Evolutionary conservation across 1,139 yeast genomes (phyloP), one percentile per base, ranked within the genome.

Genomic region (Pneumocystis jirovecii): DNA sequence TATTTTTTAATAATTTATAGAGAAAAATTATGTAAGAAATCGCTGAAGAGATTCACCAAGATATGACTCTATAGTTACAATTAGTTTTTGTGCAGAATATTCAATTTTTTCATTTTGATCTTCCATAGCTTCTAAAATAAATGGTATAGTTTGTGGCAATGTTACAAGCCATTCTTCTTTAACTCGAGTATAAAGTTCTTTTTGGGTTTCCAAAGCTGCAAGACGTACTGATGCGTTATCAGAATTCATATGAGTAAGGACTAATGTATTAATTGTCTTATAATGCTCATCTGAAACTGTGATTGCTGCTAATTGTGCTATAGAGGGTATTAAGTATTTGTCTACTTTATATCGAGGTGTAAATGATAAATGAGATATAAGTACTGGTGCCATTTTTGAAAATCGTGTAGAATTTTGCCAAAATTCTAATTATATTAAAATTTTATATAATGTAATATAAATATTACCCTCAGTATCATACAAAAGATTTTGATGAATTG

Each of bases 41-140:
- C 95, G 83, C 73, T 91, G 97, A 69, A 93, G 81, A 62, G 96
- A 95, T 75, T 93, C 99, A 63, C 98, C 98, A 70, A 95, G 80
- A 29, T 90, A 96, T 67, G 83, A 85, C 74, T 93, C 98, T 68
- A 93, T 86, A 12, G 88, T 96, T 72, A 89, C 87, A 4, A 91
- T 96, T 70, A 93, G 81, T n/a, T 96, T 96, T 77, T 97, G 86
- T 4, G 90, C 96, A 75, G 89, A 97, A 73, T 84, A 75, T 76
- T 93, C 98, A 40, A 95, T 96, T 63, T 82, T 84, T 75, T 95
- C 98, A 69, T 91, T 95, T 68, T 93, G 97, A 74, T 91, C 97
- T 74, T 93, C 98, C 69, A 93, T 80, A 68, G 95, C 79, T 76
- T 93, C 99, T 5, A 97, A 97, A 75, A 93, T 89, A 69, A 89